phyloP scores from a whole-genome alignment of 345 rosid species.

The Excoecaria agallocha region DNA sequence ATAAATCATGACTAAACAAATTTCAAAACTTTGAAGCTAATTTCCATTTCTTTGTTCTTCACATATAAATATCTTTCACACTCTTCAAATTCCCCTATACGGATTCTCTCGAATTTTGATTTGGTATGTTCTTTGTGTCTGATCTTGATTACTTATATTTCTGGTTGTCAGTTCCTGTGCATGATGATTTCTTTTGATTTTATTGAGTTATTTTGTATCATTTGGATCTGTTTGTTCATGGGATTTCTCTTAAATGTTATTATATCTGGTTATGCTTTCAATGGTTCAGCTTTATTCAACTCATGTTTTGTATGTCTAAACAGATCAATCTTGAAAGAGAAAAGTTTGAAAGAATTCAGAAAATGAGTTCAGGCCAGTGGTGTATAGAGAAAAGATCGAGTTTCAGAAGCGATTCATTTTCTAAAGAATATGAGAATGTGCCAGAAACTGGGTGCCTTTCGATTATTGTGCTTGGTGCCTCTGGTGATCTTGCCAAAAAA shows the following conservation, averaged over 20 bases:
- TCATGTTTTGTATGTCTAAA: neutral
- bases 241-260: neutral
- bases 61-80: neutral
- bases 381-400: constrained; percentile 58
- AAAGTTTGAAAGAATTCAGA: neutral
- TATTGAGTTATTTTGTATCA: neutral
- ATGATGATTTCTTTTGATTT: neutral
- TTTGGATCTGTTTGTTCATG: neutral
- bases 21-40: neutral
- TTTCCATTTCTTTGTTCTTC: neutral
- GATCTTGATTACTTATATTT: neutral
- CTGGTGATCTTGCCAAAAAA: constrained; percentile 98
- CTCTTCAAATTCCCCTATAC: neutral
- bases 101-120: neutral
- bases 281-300: neutral
- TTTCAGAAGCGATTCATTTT: constrained; percentile 46
- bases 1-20: neutral
- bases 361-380: constrained; percentile 66
- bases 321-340: constrained; percentile 7
- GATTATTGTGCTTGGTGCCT: constrained; percentile 84
- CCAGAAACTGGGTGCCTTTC: constrained; percentile 84
- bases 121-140: neutral
- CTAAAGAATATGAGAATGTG: constrained; percentile 38
- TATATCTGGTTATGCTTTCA: too few relatives aligned
- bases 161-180: neutral